phyloP scores from a whole-genome alignment of 116 monocot genomes.

The Iris pallida region DNA sequence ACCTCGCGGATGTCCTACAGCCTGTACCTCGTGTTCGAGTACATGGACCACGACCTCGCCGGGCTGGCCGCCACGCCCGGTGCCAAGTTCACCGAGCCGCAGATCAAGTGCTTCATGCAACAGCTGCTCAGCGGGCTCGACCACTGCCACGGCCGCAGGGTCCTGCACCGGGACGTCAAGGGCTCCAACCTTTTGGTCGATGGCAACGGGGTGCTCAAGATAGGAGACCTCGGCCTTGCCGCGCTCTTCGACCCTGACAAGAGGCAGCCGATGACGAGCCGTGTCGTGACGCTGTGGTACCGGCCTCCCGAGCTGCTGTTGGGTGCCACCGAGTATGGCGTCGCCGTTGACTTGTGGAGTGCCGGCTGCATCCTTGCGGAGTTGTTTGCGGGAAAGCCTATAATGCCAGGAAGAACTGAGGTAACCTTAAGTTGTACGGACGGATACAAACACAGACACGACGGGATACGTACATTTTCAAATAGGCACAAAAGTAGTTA shows the following conservation, averaged over 20 bases:
- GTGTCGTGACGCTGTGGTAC: conserved; percentile 90
- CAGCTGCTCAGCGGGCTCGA: conserved; percentile 73
- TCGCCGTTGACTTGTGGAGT: conserved; percentile 87
- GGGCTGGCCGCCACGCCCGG: conserved; percentile 70
- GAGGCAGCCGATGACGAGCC: conserved; percentile 60
- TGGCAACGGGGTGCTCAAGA: conserved; percentile 59
- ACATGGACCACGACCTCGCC: conserved; percentile 92
- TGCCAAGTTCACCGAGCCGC: conserved; percentile 69
- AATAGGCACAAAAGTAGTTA: too few species aligned
- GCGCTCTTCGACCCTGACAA: conserved; percentile 54
- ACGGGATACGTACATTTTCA: neutral
- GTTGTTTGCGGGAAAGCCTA: conserved; percentile 80
- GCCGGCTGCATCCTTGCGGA: conserved; percentile 88
- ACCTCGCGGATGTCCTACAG: conserved; percentile 60
- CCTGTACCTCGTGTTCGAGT: conserved; percentile 80
- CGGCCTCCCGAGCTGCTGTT: conserved; percentile 85
- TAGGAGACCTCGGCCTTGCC: conserved; percentile 81
- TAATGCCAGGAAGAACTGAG: conserved; percentile 97
- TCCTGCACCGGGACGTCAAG: conserved; percentile 87
- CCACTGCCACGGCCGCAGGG: conserved; percentile 69
- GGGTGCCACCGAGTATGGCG: conserved; percentile 75
- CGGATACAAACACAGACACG: too few species aligned
- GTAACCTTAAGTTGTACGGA: too few species aligned
- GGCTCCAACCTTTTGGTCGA: conserved; percentile 83
- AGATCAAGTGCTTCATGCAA: conserved; percentile 79